phyloP scores from a whole-genome alignment of 73 alveolate genomes.

The Paramecium pentaurelia region DNA sequence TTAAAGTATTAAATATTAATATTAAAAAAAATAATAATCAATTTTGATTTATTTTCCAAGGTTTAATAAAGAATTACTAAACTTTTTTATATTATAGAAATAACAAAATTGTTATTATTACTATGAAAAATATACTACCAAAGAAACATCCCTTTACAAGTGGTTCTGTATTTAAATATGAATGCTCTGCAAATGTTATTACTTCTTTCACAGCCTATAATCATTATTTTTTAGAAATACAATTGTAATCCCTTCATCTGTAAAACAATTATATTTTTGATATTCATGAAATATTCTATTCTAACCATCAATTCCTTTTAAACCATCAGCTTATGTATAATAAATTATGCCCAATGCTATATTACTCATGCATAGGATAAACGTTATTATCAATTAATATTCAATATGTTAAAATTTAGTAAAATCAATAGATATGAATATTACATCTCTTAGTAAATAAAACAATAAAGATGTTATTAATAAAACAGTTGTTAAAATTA shows the following conservation, averaged over 20 bases:
- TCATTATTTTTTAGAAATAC: neutral
- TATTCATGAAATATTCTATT: neutral
- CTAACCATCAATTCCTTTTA: slow-evolving; percentile 13
- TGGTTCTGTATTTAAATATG: neutral
- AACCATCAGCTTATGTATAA: slow-evolving; percentile 28
- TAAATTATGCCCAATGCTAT: slow-evolving; percentile 17
- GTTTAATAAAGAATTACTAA: neutral
- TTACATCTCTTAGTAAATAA: neutral
- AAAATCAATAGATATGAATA: neutral
- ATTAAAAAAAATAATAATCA: neutral
- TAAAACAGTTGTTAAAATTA: neutral
- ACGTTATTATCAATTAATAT: neutral
- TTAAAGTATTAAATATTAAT: neutral
- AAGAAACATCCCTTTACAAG: neutral
- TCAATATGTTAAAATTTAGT: neutral
- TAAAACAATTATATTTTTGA: slow-evolving; percentile 20
- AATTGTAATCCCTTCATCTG: neutral
- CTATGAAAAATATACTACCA: neutral
- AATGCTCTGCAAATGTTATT: neutral
- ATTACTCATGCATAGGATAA: neutral
- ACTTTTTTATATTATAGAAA: neutral
- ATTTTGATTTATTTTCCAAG: neutral
- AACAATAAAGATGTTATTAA: neutral
- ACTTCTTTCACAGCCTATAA: neutral
- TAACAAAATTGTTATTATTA: neutral